Base-by-base conservation (phyloP, 2,329 filamentous ascomycete genomes). In the Proliferodiscus dingleyae region DNA sequence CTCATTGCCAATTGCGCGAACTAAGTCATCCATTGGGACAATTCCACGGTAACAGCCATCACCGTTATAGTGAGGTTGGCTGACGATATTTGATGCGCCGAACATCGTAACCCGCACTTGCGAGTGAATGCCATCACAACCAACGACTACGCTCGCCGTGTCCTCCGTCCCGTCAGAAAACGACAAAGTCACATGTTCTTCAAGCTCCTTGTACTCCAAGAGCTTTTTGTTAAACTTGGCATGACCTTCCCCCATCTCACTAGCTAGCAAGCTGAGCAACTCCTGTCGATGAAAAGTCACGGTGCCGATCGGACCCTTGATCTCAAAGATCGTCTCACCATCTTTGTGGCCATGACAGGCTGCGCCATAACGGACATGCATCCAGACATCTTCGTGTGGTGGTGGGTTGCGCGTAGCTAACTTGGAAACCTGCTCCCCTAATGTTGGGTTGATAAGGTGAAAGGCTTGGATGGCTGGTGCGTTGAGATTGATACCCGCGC, bases 41-140 rank as follows among this genome's bases (percentile, higher is more conserved):
- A 26, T 11, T 6, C 6, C 24, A 6, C 24, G 6, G 11, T 26
- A 26, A 11, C 24, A 26, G 24, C 24, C 24, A 26, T 26, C 24
- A 6, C 24, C 24, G 24, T 26, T 26, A 26, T 26, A 26, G 11
- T 26, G 24, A 6, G 24, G 24, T 11, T 26, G 6, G 11, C 24
- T 26, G 24, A 26, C 24, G 11, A 6, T 26, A 11, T 26, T 26
- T 11, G 6, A 6, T 11, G 6, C 24, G 6, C 24, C 49, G 18
- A 41, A 42, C 5, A 43, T 39, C n/a, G 37, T 37, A 24, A 2
- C 66, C 58, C 80, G 67, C 3, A 74, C 67, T 2, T 68, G 65
- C 1, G 75, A 79, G 56, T 77, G 76, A 58, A 84, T 80, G 0
- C 80, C 81, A 61, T 84, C 80, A 37, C 46, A 50, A 7, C 49